These are phyloP conservation scores for Xylariales sp. DNA, from an alignment of 2,329 filamentous ascomycete species.

Conservation along the genomic window DNA sequence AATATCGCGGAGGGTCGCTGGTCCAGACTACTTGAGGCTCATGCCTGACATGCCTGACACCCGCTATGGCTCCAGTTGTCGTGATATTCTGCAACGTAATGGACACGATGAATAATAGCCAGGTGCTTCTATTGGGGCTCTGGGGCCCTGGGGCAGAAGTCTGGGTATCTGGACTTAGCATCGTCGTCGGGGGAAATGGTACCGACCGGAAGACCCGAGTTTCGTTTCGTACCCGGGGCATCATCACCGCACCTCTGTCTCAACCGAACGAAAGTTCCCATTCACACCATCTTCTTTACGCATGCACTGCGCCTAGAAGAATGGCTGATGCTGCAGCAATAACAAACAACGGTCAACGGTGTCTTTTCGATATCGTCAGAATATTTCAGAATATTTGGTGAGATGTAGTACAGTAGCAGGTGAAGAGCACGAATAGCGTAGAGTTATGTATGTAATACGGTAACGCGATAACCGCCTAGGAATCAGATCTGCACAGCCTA, in stretches of 20 bases:
- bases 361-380: conserved; percentile 9
- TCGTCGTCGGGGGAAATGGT: conserved; percentile 14
- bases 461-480: conserved; percentile 19
- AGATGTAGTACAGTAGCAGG: conserved; percentile 10
- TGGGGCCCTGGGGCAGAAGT: background rate
- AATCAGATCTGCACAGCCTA: conserved; percentile 22
- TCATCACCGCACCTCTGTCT: conserved; percentile 27
- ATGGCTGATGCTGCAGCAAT: conserved; percentile 9
- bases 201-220: conserved; percentile 30
- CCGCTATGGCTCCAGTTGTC: background rate
- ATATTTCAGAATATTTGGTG: conserved; percentile 13
- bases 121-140: conserved; percentile 17
- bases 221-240: conserved; percentile 16
- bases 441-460: conserved; percentile 9
- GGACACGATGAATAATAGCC: conserved; percentile 15
- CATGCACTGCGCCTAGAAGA: conserved; percentile 29
- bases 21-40: conserved; percentile 22
- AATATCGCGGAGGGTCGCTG: conserved; percentile 9
- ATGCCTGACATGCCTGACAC: conserved; percentile 10
- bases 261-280: conserved; percentile 15
- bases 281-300: conserved; percentile 23
- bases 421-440: conserved; percentile 4
- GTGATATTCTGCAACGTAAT: conserved; percentile 11
- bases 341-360: background rate
- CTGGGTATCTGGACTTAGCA: background rate